phyloP scores from a whole-genome alignment of 169 alveolate genomes.

The Eimeria zaria region DNA sequence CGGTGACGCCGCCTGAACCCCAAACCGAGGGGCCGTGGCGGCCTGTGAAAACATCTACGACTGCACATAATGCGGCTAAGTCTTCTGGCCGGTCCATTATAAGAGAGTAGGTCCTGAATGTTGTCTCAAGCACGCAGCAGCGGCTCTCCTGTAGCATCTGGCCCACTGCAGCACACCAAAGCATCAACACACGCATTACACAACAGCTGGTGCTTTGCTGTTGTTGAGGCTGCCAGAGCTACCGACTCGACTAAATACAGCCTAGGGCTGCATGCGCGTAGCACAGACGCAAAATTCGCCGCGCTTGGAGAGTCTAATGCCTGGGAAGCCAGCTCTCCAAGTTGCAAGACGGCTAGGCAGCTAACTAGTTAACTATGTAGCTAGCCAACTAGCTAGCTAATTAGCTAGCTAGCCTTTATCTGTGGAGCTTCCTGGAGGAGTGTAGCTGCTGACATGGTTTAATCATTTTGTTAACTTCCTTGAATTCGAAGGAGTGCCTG shows the following conservation, averaged over 20 bases:
- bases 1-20: constrained; percentile 42
- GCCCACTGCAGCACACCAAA: constrained; percentile 40
- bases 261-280: not conserved
- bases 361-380: not conserved
- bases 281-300: too few species aligned
- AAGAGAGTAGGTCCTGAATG: constrained; percentile 59
- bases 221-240: too few species aligned
- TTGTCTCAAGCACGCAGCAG: constrained; percentile 75
- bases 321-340: not conserved
- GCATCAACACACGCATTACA: not conserved
- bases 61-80: constrained; percentile 75
- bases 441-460: constrained; percentile 44
- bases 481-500: constrained; percentile 47
- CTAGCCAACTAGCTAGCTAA: not conserved
- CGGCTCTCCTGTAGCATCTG: constrained; percentile 77
- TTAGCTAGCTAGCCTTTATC: not conserved
- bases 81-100: constrained; percentile 26
- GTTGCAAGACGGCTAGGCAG: not conserved
- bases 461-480: constrained; percentile 44
- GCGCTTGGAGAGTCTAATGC: not conserved
- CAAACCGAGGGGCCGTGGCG: constrained; percentile 83
- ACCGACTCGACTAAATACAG: too few species aligned
- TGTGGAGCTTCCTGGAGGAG: too few species aligned
- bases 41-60: constrained; percentile 70
- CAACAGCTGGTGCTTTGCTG: too few species aligned